These are phyloP conservation scores for Trifolium subterraneum DNA, from an alignment of 306 rosid genomes.

Conservation along the genomic window DNA sequence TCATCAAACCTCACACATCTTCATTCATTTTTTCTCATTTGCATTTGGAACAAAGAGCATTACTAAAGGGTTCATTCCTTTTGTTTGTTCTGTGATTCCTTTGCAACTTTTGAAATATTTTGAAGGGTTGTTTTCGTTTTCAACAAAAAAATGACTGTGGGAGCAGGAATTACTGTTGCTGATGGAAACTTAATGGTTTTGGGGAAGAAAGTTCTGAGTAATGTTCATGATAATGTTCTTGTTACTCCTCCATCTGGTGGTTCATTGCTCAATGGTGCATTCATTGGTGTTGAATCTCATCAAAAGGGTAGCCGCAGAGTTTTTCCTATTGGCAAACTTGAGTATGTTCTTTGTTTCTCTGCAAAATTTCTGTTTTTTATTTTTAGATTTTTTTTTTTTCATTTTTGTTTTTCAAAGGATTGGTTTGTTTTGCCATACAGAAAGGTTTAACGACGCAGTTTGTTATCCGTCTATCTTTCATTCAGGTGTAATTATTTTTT, in stretches of 20 bases:
- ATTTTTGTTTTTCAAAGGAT: too few species aligned
- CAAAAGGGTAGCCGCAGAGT: constrained; percentile 69
- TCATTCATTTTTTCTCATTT: background rate
- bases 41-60: background rate
- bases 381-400: background rate
- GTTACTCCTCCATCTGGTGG: constrained; percentile 65
- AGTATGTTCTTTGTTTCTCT: constrained; percentile 48
- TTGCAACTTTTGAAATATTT: background rate
- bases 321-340: constrained; percentile 77
- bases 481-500: background rate
- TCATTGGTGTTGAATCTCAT: constrained; percentile 70
- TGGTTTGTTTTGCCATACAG: too few species aligned
- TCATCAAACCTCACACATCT: constrained; percentile 4
- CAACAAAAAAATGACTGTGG: constrained; percentile 69
- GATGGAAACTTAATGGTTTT: constrained; percentile 73
- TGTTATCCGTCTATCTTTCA: too few species aligned
- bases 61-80: background rate
- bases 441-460: too few species aligned
- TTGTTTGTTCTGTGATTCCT: background rate
- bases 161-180: constrained; percentile 71
- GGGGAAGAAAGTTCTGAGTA: constrained; percentile 61
- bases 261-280: constrained; percentile 73
- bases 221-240: constrained; percentile 61
- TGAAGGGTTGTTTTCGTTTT: background rate
- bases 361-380: background rate